A percentile compares a stretch with the other conserved stretches of the same genome.
These are phyloP conservation scores for Bombardia bombarda DNA, from an alignment of 495 filamentous ascomycete species.

Conservation along the genomic window DNA sequence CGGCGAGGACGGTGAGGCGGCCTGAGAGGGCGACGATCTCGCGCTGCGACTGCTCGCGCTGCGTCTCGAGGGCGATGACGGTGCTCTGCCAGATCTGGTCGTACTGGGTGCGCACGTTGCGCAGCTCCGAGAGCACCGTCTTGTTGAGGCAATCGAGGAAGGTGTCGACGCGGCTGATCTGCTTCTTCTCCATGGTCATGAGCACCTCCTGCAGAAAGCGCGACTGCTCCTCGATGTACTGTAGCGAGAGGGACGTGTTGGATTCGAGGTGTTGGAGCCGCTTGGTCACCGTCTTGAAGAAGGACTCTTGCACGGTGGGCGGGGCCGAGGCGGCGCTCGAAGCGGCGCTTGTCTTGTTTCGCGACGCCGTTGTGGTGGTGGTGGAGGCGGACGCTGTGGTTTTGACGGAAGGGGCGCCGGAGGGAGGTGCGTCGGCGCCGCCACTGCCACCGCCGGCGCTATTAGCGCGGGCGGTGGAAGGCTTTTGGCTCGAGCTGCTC, in stretches of 20 bases:
- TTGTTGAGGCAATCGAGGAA: constrained; percentile 80
- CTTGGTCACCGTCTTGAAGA: constrained; percentile 95
- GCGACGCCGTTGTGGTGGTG: constrained; percentile 12
- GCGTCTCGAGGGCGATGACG: constrained; percentile 80
- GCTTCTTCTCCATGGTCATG: constrained; percentile 79
- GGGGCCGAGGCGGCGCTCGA: constrained; percentile 51
- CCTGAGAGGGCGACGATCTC: constrained; percentile 75
- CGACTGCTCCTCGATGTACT: constrained; percentile 96
- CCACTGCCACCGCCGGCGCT: no score
- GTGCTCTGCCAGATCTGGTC: constrained; percentile 96
- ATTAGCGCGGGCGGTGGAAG: background rate
- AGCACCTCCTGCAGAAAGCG: constrained; percentile 86
- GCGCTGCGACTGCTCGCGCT: constrained; percentile 68
- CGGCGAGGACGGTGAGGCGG: constrained; percentile 79
- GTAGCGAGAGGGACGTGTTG: constrained; percentile 84
- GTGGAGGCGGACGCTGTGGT: constrained; percentile 3
- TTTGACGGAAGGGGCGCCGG: background rate
- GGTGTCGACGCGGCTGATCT: constrained; percentile 69
- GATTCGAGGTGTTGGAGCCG: constrained; percentile 83
- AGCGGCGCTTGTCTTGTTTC: constrained; percentile 37
- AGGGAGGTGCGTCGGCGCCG: background rate
- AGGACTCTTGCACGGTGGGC: constrained; percentile 89
- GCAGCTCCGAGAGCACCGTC: constrained; percentile 80
- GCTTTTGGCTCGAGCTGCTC: constrained; percentile 1
- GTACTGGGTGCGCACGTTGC: constrained; percentile 73